Evolutionary conservation across 1,139 yeast genomes (phyloP), one percentile per base, ranked within the genome.

Genomic region (Debaryomycetaceae sp.): DNA sequence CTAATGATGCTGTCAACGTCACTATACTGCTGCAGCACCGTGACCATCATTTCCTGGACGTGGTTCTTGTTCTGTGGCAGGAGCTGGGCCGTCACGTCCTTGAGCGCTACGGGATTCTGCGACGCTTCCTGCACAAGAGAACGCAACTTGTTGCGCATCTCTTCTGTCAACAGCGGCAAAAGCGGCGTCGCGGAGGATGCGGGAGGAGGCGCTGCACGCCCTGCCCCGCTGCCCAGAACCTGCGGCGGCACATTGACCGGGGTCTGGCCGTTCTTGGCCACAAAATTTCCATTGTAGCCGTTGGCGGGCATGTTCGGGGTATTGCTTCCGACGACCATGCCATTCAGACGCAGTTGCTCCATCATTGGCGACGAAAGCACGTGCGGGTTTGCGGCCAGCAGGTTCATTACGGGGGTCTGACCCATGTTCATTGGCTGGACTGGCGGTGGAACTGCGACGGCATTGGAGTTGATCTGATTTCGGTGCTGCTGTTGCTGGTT

Each of bases 1-100:
- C 92, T 85, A 28, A 82, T 74, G 28, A 83, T 64, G 37, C 77
- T 77, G 46, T 83, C 93, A 15, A 80, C 80, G 39, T 77, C 68
- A 27, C 75, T 63, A 49, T 74, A 76, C 38, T 77, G 68, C 37
- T 76, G 83, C 22, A 76, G 68, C 30, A 77, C 68, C 29, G 63
- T 58, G 31, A 63, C 68, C 47, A 78, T 65, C 25, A 71, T 62
- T 16, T 76, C 74, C 29, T 73, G 62, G 15, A 82, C 81, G 27
- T 65, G 62, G 22, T 62, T 65, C 50, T 78, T 80, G 37, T 82
- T 87, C 25, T 72, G 76, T 15, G 67, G 72, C 0, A 77, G 57
- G 33, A 82, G 59, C 31, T 66, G 54, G 37, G 60, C 62, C 0
- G 90, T 77, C 25, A 78, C 66, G 44, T 83, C 82, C 33, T 74